Base-by-base conservation (phyloP, 2,329 filamentous ascomycete genomes). In the Sporothrix inflata region DNA sequence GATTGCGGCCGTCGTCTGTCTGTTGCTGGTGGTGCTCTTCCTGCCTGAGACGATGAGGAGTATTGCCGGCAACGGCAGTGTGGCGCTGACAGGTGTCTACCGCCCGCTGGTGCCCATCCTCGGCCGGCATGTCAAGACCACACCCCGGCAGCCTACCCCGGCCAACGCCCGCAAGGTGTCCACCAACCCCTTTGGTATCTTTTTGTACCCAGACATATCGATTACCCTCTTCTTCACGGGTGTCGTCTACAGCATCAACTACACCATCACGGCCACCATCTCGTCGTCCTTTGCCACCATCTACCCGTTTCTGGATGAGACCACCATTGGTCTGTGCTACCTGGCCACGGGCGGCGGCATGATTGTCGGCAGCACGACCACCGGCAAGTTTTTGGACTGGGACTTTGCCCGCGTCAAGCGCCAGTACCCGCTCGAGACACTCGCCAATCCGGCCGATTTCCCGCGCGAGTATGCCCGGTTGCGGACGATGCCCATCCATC, bases 21-120 rank as follows among this genome's bases (percentile, higher is more conserved):
- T 73, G 19, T 3, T 73, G 14, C 42, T 73, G 6, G 49, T 74
- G 2, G 76, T 90, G 2, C 80, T 89, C 5, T 77, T 78, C 30
- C 74, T 79, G 0, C 80, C 80, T 1, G 80, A 81, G 72, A 81
- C 80, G 0, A 67, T 79, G 38, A 73, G 79, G 5, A 72, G 68
- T 14, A 68, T 80, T 4, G 78, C 76, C 1, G 78, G 78, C 27
- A 78, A 80, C 42, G 79, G 79, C 3, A 77, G 76, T 24, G 40
- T 75, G 3, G 45, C 70, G 1, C 63, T 76, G 0, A 71, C 69
- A 0, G 73, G 76, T 0, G 38, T 77, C 3, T 76, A 76, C 47
- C 72, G 71, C 11, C 77, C 78, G 2, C 53, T 76, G 3, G 47
- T 76, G 4, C 75, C 72, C 1, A 19, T 78, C 2, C 71, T 78